Percentiles rank a stretch among this genome's conserved stretches.
These are phyloP conservation scores for Diplodia intermedia DNA, from an alignment of 2,329 filamentous ascomycete species.

Conservation along the genomic window DNA sequence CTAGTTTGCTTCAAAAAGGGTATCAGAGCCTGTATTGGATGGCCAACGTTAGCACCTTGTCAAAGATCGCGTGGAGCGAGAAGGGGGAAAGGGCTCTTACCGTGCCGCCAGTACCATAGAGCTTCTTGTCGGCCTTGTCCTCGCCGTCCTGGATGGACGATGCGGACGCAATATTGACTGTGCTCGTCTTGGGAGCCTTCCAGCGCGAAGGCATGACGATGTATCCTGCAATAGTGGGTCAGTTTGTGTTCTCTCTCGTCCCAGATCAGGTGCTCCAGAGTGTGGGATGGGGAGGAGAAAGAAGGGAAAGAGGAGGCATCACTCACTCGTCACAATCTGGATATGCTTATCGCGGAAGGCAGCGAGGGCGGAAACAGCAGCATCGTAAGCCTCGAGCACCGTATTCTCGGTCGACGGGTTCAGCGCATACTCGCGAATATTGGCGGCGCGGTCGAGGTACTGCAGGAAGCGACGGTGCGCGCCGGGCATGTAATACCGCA, in stretches of 20 bases:
- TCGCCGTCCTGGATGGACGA: slow-evolving; percentile 35
- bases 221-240: slow-evolving; percentile 47
- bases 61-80: slow-evolving; percentile 47
- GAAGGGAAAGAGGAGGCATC: background rate
- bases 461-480: slow-evolving; percentile 60
- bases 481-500: slow-evolving; percentile 63
- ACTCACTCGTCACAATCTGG: slow-evolving; percentile 54
- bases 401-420: slow-evolving; percentile 43
- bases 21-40: slow-evolving; percentile 55
- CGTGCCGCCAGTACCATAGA: slow-evolving; percentile 52
- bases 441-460: slow-evolving; percentile 53
- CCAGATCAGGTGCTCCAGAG: background rate
- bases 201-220: slow-evolving; percentile 55
- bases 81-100: slow-evolving; percentile 41
- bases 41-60: slow-evolving; percentile 56
- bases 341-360: slow-evolving; percentile 60
- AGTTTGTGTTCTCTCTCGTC: background rate
- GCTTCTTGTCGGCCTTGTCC: slow-evolving; percentile 37
- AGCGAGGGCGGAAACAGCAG: slow-evolving; percentile 54
- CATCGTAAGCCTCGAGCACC: slow-evolving; percentile 55
- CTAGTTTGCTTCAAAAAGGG: slow-evolving; percentile 61
- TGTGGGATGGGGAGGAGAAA: background rate
- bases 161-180: slow-evolving; percentile 16
- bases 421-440: slow-evolving; percentile 55
- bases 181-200: slow-evolving; percentile 31